Evolutionary conservation across 2,329 filamentous ascomycete genomes (phyloP), one percentile per base, ranked within the genome.

Genomic region (Spiromastix sp.): DNA sequence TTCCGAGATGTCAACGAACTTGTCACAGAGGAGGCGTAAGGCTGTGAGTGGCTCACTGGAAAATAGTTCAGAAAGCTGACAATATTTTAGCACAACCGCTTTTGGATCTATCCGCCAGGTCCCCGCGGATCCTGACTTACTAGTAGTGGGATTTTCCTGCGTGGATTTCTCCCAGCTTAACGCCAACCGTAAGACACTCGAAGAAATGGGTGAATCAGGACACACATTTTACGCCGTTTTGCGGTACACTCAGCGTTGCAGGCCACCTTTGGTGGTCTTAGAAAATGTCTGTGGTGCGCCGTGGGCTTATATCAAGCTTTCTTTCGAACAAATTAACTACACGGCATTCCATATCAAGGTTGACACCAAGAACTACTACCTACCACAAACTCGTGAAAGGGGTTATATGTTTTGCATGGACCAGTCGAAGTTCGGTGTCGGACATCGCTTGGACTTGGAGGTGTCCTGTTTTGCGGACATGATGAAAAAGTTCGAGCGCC

Each of bases 141-240:
- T 89, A 2, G 62, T 87, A 29, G 79, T 79, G 5, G 83, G 83
- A 0, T 83, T 79, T 27, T 78, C 80, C 0, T 91, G 83, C 45
- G 79, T 84, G 2, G 82, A 87, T 47, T 83, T 81, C 43, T 87
- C 82, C 0, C 49, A 44, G 0, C 54, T 86, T 20, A 89, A 86
- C 51, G 71, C 61, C 32, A 54, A 63, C 4, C 60, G 61, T 11
- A 75, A 74, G 38, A 54, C 56, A 0, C 52, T 78, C 0, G 57
- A 67, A 1, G 63, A 71, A 5, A 59, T 67, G 10, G 79, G 79
- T 2, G 74, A 85, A 45, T 83, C 80, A 0, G 70, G 68, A 0
- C 65, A 72, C 22, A 85, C 81, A 0, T 81, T 81, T 51, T 61
- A 65, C 25, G 73, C 71, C 0, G 68, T 82, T n/a, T 48, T 77